phyloP scores from a whole-genome alignment of 768 basidiomycete genomes.

The Russula earlei region DNA sequence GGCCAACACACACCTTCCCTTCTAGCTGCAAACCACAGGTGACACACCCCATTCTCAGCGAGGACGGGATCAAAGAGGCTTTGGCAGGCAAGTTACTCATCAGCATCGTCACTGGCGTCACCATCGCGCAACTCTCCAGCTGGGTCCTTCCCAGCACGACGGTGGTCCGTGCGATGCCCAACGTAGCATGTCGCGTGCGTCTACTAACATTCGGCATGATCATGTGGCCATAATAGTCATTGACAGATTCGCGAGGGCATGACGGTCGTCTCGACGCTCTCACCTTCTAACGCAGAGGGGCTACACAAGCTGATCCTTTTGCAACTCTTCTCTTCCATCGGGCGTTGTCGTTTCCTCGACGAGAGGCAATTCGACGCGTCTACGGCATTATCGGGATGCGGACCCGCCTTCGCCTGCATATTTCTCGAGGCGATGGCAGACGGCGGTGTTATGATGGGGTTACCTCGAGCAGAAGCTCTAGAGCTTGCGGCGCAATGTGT shows the following conservation, averaged over 20 bases:
- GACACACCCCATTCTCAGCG: conserved; percentile 61
- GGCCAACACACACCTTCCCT: background rate
- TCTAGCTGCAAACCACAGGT: conserved; percentile 89
- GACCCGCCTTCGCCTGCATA: conserved; percentile 94
- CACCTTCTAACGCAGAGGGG: conserved; percentile 40
- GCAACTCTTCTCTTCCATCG: conserved; percentile 95
- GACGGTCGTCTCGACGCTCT: conserved; percentile 83
- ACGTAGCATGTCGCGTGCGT: conserved; percentile 88
- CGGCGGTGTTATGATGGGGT: conserved; percentile 99
- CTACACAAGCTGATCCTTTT: conserved; percentile 65
- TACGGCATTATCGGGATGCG: conserved; percentile 91
- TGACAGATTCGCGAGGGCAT: conserved; percentile 94
- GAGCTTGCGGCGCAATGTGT: conserved; percentile 93
- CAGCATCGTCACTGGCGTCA: conserved; percentile 97
- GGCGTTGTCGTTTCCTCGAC: conserved; percentile 89
- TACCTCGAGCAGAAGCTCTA: conserved; percentile 86
- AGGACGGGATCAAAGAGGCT: conserved; percentile 72
- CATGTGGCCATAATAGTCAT: background rate
- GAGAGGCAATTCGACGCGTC: conserved; percentile 99
- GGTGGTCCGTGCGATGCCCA: conserved; percentile 96
- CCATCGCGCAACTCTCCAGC: conserved; percentile 63
- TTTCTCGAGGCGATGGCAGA: conserved; percentile 98
- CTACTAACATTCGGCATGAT: no score
- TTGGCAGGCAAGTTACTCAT: conserved; percentile 86
- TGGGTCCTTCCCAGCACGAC: conserved; percentile 73